Base-by-base conservation (phyloP, 352 stramenopile genomes). In the Globisporangium rhizosaccharum region DNA sequence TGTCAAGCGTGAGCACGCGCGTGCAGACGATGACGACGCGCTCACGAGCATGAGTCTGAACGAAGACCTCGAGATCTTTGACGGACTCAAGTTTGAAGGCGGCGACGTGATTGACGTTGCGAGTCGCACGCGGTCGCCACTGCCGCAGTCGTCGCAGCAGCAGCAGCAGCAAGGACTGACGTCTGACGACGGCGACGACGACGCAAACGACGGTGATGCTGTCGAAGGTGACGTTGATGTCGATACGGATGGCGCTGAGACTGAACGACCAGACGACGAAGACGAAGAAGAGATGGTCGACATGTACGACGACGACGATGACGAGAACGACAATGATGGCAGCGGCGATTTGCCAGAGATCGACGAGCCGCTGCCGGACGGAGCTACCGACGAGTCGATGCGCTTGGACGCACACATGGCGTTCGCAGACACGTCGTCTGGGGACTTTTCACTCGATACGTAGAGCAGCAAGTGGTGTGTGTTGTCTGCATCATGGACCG, bases 71-170 rank as follows among this genome's bases (percentile, higher is more conserved):
- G 82, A 85, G 58, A 86, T 94, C 36, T 94, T 94, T 52, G 83
- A 93, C 44, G 85, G 85, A 5, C 72, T 94, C 51, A 90, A 94
- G 63, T 94, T 94, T 68, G 85, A 92, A 58, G 83, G 78, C 46
- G 75, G 85, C 23, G 85, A 88, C 47, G 82, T 94, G 37, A 92
- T 94, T 60, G 80, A 92, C 63, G 70, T 94, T 45, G 82, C 68
- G 46, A 63, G n/a, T 53, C 33, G 33, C 33, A 63, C 30, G 56
- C 44, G 44, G 44, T 39, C 33, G 33, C 33, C 33, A 12, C 33
- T 39, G 33, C 8, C 33, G 10, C 18, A 23, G 8, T 12, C 17
- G 18, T 14, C 41, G 41, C 41, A 57, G 50, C 61, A 71, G 28
- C 49, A 71, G 28, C 49, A 39, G 69, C 37, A 26, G 47, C 54